phyloP scores from a whole-genome alignment of 345 rosid species.

The Geranium rotundifolium region DNA sequence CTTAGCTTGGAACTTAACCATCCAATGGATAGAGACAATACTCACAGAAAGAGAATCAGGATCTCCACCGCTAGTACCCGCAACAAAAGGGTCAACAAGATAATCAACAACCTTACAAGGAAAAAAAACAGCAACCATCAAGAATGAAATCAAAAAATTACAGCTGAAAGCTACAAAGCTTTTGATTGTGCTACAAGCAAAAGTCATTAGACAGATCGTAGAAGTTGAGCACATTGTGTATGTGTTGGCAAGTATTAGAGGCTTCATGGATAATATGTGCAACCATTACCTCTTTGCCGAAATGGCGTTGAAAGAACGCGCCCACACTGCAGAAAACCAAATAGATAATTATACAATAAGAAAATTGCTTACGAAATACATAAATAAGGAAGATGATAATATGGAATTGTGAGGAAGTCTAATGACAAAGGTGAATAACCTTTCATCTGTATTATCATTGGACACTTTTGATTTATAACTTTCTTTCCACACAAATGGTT shows the following conservation, averaged over 20 bases:
- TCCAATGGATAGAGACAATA: slow-evolving; percentile 13
- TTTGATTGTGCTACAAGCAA: background rate
- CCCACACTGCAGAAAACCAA: slow-evolving; percentile 45
- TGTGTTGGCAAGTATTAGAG: background rate
- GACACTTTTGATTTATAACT: slow-evolving; percentile 27
- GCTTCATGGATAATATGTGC: background rate
- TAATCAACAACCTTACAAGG: slow-evolving; percentile 82
- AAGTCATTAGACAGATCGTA: background rate
- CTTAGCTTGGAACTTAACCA: background rate
- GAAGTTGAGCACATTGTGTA: background rate
- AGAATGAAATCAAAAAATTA: background rate
- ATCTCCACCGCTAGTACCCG: slow-evolving; percentile 83
- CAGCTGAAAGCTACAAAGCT: background rate
- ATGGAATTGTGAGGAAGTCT: background rate
- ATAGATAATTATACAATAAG: slow-evolving; percentile 5
- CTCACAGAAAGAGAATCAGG: slow-evolving; percentile 92
- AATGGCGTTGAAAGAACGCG: slow-evolving; percentile 67
- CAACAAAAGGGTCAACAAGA: slow-evolving; percentile 88
- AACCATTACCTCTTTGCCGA: slow-evolving; percentile 66
- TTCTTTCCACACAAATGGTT: slow-evolving; percentile 73
- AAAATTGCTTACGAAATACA: background rate
- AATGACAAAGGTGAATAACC: slow-evolving; percentile 24
- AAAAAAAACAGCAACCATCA: slow-evolving; percentile 13
- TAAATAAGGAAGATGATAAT: background rate
- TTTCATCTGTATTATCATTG: slow-evolving; percentile 30